Evolutionary conservation across 2,329 filamentous ascomycete genomes (phyloP).

Genomic region (Epichloe uncinata): DNA sequence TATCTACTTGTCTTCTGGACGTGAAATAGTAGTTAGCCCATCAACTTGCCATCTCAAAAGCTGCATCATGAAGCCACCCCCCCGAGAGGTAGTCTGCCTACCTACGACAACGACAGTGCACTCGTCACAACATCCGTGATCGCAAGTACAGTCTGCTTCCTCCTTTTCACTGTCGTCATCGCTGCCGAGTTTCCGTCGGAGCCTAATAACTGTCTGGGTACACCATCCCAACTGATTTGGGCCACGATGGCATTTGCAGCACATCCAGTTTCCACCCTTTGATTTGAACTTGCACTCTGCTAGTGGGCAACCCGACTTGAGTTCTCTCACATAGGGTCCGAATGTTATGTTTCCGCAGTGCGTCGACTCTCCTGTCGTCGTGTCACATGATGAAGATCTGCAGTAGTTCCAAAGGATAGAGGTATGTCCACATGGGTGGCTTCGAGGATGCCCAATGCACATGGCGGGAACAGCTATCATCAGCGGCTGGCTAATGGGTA

Average conservation of each 20-base stretch:
- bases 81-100: constrained; percentile 15
- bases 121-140: constrained; percentile 38
- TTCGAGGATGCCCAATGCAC: constrained; percentile 5
- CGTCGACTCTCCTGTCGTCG: constrained; percentile 34
- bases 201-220: constrained; percentile 21
- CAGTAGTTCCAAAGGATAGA: constrained; percentile 9
- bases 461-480: background rate
- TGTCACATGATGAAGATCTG: constrained; percentile 29
- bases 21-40: background rate
- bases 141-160: constrained; percentile 29
- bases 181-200: constrained; percentile 14
- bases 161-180: constrained; percentile 20
- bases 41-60: background rate
- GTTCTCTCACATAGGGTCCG: constrained; percentile 27
- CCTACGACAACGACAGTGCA: constrained; percentile 32
- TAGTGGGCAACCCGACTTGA: constrained; percentile 32
- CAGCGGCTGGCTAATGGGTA: background rate
- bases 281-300: constrained; percentile 37
- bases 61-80: background rate
- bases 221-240: constrained; percentile 43
- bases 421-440: constrained; percentile 8
- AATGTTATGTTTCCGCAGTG: constrained; percentile 37
- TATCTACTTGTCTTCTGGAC: background rate
- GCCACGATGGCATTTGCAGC: constrained; percentile 37
- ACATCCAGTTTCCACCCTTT: constrained; percentile 38